Base-by-base conservation (phyloP, 768 basidiomycete genomes). In the Xanthoconium stramineum region DNA sequence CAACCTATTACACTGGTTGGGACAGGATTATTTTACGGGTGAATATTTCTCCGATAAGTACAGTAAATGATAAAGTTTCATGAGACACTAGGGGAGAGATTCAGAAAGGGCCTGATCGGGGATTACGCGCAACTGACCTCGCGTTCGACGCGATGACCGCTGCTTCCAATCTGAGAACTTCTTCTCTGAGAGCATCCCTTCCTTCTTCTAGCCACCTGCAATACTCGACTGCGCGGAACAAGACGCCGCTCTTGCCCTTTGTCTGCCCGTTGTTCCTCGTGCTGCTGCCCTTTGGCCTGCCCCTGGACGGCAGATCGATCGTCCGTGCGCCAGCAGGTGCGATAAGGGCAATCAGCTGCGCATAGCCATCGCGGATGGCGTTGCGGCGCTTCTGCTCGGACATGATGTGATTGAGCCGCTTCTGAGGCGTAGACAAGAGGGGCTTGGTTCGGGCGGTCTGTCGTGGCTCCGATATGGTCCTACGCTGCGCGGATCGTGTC, bases 311-410 rank as follows among this genome's bases (percentile, higher is more conserved):
- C 83, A 88, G 83, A 38, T 82, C 84, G 38, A 89, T 82, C 0
- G 81, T 78, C 48, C 86, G 82, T 3, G 84, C 78, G 6, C 89
- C 90, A 6, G 84, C 86, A n/a, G 91, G 89, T 0, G 90, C 84
- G 52, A 95, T 84, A 24, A 96, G 76, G 0, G 85, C 74, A 33
- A 92, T 93, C 40, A 96, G 75, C 67, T 93, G 90, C 1, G 90
- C 85, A 72, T 94, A 96, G 39, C 92, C 92, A 59, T 91, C 87
- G 40, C 91, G 85, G 62, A 96, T 96, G 49, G 90, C 89, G 65
- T 95, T 95, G 11, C 94, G 84, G 9, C 94, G 89, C 65, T 91
- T 91, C 73, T 96, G 93, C 69, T 96, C 94, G 8, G 91, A 93
- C 82, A 92, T 86, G 77, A 96, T 94, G 75, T 96, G 92, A 69